phyloP scores from a whole-genome alignment of 2,329 filamentous ascomycete species.

The Falciphora oryzae region DNA sequence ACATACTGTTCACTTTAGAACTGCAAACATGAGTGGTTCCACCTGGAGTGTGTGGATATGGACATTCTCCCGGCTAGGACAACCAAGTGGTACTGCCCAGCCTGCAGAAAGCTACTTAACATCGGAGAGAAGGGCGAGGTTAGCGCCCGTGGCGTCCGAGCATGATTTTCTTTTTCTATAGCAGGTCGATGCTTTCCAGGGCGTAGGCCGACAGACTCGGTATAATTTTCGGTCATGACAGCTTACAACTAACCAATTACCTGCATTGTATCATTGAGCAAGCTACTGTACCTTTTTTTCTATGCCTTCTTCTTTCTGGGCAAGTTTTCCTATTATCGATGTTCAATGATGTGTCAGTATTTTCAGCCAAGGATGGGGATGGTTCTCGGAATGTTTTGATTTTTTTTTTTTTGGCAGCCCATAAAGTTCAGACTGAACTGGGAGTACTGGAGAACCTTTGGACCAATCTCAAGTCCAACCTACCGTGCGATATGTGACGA shows the following conservation, averaged over 20 bases:
- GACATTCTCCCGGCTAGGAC: constrained; percentile 62
- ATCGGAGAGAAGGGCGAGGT: constrained; percentile 60
- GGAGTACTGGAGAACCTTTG: no score
- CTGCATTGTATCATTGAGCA: neutral
- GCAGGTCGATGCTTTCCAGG: neutral
- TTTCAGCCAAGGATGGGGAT: neutral
- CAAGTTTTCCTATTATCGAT: neutral
- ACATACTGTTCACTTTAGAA: constrained; percentile 33
- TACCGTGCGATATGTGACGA: neutral
- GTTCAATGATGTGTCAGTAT: neutral
- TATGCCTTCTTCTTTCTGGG: neutral
- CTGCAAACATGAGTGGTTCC: constrained; percentile 82
- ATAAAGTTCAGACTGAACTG: neutral
- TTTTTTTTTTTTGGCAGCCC: neutral
- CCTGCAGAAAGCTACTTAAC: constrained; percentile 59
- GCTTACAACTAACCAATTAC: neutral
- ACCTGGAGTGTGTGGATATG: constrained; percentile 70
- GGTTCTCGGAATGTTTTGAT: neutral
- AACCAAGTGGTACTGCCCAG: constrained; percentile 80
- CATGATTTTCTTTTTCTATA: constrained; percentile 21
- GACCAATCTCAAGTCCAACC: neutral
- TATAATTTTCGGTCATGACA: neutral
- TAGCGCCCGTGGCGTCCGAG: constrained; percentile 50
- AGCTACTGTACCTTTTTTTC: neutral
- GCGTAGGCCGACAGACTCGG: neutral